These are phyloP conservation scores for Priceomyces melissophilus DNA, from an alignment of 805 yeast genomes.

Conservation along the genomic window DNA sequence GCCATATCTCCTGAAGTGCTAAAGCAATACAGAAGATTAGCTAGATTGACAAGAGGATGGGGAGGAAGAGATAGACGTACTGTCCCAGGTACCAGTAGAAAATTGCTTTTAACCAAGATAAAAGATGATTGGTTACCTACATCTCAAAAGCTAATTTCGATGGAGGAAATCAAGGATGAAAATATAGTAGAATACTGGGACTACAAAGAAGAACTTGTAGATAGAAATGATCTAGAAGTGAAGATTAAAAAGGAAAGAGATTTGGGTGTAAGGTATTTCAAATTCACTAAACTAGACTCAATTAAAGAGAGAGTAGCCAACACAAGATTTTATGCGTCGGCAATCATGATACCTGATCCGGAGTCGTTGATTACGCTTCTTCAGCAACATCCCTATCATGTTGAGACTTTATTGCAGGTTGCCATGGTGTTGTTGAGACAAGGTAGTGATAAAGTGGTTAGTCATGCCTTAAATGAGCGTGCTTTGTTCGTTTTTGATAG, in stretches of 20 bases:
- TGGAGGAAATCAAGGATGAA: constrained; percentile 49
- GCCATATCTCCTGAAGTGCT: constrained; percentile 67
- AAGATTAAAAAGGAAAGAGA: constrained; percentile 30
- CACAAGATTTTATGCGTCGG: constrained; percentile 58
- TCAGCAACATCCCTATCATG: constrained; percentile 66
- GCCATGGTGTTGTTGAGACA: constrained; percentile 71
- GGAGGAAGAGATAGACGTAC: constrained; percentile 72
- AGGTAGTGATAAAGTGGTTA: constrained; percentile 65
- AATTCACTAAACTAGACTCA: constrained; percentile 40
- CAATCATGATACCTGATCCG: constrained; percentile 74
- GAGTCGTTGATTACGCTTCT: constrained; percentile 62
- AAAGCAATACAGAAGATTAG: constrained; percentile 56
- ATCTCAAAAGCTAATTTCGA: constrained; percentile 51
- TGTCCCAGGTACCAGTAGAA: constrained; percentile 72
- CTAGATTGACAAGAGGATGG: constrained; percentile 72
- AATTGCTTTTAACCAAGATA: constrained; percentile 64
- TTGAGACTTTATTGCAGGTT: constrained; percentile 74
- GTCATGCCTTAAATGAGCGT: constrained; percentile 72
- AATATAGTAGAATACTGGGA: constrained; percentile 35
- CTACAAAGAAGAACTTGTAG: constrained; percentile 33
- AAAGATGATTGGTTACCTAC: constrained; percentile 82
- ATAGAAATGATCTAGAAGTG: constrained; percentile 21
- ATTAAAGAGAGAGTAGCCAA: constrained; percentile 36
- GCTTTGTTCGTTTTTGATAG: constrained; percentile 79
- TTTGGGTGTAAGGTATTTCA: constrained; percentile 54